Base-by-base conservation (phyloP, 2,329 filamentous ascomycete species). In the Claviceps monticola region DNA sequence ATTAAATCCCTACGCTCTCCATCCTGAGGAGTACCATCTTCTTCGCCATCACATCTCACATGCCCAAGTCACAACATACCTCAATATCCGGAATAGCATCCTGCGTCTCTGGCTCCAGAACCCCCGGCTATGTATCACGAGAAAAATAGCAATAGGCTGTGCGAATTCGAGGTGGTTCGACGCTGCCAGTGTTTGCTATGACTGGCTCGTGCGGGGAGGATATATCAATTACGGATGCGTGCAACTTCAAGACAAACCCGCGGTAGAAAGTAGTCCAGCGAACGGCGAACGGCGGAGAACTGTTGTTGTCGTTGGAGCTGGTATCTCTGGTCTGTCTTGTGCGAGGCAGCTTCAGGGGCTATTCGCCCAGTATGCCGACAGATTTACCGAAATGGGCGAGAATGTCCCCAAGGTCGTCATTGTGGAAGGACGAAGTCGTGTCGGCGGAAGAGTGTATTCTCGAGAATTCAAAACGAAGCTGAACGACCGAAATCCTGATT, bases 161-260 rank as follows among this genome's bases (percentile, higher is more conserved):
- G 87, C 89, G 49, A 89, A 95, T 61, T 75, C 78, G 51, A 82
- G 89, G 51, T 97, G 89, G 82, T 95, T 95, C 66, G 84, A 88
- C 54, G 79, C 91, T 46, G 90, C 93, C 9, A 87, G 82, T 57
- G 77, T 96, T 52, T 93, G 89, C 57, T 94, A 93, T 63, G 83
- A 95, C 66, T 98, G 91, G 91, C 78, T 98, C 17, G 75, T 90
- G 52, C 83, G 91, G 54, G 82, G 86, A 57, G 93, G 93, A 19
- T 95, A 95, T 65, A 95, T 98, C 71, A 98, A 98, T 66, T 96
- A 89, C 65, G 93, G 94, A 16, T 97, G 93, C 65, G 78, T 93
- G 2, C 80, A 89, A 61, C 71, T 89, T 23, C 55, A 61, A 5
- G 55, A 61, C 26, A 79, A 38, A 64, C 69, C 72, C 66, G 21